Percentiles rank a stretch among this genome's conserved stretches.
Conservation (phyloP, 257 asterid genomes). For the Nicotiana tomentosiformis region DNA sequence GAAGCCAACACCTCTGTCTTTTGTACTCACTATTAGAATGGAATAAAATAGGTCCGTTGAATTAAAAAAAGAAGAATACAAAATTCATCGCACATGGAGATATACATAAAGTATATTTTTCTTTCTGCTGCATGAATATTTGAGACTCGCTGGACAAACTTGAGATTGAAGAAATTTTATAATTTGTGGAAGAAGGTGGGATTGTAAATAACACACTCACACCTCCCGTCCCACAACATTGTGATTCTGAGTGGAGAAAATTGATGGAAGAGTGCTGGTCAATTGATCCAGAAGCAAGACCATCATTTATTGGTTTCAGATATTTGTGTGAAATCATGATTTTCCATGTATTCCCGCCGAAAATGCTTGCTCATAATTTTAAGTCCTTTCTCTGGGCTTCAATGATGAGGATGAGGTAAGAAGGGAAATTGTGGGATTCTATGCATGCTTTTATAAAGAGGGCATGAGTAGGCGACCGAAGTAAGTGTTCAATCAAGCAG, state of each 20-base stretch:
- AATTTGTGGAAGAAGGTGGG: slow-evolving; percentile 51
- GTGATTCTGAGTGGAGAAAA: slow-evolving; percentile 72
- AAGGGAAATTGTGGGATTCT: background rate
- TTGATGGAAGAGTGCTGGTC: slow-evolving; percentile 98
- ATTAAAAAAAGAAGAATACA: too few relatives aligned
- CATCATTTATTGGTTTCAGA: slow-evolving; percentile 36
- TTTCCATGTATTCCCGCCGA: too few relatives aligned
- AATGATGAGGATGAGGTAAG: background rate
- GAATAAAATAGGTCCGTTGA: too few relatives aligned
- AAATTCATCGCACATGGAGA: background rate
- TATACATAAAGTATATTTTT: background rate
- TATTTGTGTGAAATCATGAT: background rate
- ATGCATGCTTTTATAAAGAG: background rate
- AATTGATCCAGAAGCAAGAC: slow-evolving; percentile 63
- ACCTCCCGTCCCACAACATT: slow-evolving; percentile 77
- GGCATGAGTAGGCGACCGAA: background rate
- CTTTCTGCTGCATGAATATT: background rate
- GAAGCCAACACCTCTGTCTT: too few relatives aligned
- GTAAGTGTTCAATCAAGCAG: too few relatives aligned
- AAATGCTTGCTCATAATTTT: too few relatives aligned
- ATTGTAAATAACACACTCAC: slow-evolving; percentile 74
- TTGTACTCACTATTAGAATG: too few relatives aligned
- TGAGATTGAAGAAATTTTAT: background rate
- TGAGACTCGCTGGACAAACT: background rate
- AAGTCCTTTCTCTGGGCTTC: background rate